Percentiles rank a stretch among this genome's conserved stretches.
These are phyloP conservation scores for Sechiopsis laciniata DNA, from an alignment of 306 rosid species.

Conservation along the genomic window DNA sequence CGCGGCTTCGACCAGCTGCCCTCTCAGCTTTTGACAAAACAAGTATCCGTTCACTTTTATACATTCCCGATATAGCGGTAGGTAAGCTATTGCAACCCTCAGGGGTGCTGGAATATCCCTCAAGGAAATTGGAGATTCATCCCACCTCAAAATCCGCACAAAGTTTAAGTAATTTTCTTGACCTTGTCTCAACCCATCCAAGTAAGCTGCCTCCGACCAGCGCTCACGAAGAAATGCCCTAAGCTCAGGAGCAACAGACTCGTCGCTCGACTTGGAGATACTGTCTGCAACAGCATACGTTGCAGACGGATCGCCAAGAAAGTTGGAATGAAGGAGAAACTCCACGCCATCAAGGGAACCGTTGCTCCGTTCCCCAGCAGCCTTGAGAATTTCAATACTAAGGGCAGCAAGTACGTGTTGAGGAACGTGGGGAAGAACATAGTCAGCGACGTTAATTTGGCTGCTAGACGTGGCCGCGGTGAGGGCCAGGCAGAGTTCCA, in stretches of 20 bases:
- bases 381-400: conserved; percentile 73
- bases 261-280: conserved; percentile 65
- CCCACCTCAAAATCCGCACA: conserved; percentile 51
- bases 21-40: conserved; percentile 69
- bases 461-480: conserved; percentile 90
- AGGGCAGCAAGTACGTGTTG: conserved; percentile 68
- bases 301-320: conserved; percentile 73
- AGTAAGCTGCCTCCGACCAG: conserved; percentile 72
- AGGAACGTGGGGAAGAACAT: conserved; percentile 81
- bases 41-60: conserved; percentile 61
- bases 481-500: conserved; percentile 91
- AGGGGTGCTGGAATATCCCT: conserved; percentile 74
- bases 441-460: conserved; percentile 67
- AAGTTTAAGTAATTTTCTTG: conserved; percentile 63
- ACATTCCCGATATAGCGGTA: conserved; percentile 76
- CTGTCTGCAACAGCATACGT: conserved; percentile 76
- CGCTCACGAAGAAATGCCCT: conserved; percentile 60
- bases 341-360: conserved; percentile 81
- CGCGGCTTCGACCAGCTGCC: conserved; percentile 74
- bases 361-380: conserved; percentile 82
- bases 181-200: conserved; percentile 55
- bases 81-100: conserved; percentile 64
- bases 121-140: conserved; percentile 62
- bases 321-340: conserved; percentile 73
- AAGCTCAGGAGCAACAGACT: conserved; percentile 61